A percentile compares a stretch with the other conserved stretches of the same genome.
These are phyloP conservation scores for Exophiala calicioides DNA, from an alignment of 2,329 filamentous ascomycete genomes.

Conservation along the genomic window DNA sequence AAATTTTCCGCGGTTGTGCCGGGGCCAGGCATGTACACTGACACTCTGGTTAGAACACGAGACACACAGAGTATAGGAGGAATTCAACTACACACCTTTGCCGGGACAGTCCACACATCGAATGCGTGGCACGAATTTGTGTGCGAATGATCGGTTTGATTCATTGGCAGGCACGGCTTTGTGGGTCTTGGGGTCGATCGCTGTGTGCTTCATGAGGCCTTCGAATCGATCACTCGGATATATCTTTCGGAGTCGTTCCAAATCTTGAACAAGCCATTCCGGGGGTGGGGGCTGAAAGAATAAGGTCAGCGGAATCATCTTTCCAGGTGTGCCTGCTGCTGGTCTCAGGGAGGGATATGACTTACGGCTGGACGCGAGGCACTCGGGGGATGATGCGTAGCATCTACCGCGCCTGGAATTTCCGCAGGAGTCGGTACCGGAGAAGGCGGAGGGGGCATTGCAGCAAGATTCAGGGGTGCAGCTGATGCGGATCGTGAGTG, in stretches of 20 bases:
- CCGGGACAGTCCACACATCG: conserved; percentile 89
- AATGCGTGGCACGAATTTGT: conserved; percentile 84
- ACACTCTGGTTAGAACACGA: too few species aligned
- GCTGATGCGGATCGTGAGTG: conserved; percentile 39
- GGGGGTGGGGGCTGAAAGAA: conserved; percentile 72
- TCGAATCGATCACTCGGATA: conserved; percentile 86
- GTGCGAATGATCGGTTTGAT: conserved; percentile 63
- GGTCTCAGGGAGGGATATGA: conserved; percentile 37
- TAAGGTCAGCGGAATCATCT: conserved; percentile 10
- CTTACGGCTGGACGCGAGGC: conserved; percentile 47
- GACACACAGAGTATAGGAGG: too few species aligned
- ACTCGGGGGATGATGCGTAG: conserved; percentile 46
- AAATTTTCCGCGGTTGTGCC: conserved; percentile 86
- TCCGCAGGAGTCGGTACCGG: conserved; percentile 45
- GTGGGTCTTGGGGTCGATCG: conserved; percentile 72
- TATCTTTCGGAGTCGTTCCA: conserved; percentile 67
- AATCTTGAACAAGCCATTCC: conserved; percentile 75
- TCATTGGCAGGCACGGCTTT: conserved; percentile 59
- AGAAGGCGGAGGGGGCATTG: conserved; percentile 54
- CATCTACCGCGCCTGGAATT: conserved; percentile 42
- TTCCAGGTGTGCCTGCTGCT: too few species aligned
- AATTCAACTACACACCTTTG: too few species aligned
- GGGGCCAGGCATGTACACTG: conserved; percentile 85
- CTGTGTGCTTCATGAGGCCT: conserved; percentile 84
- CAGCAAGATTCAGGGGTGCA: conserved; percentile 35